Conservation (phyloP, 257 asterid species). For the Anisodus tanguticus region DNA sequence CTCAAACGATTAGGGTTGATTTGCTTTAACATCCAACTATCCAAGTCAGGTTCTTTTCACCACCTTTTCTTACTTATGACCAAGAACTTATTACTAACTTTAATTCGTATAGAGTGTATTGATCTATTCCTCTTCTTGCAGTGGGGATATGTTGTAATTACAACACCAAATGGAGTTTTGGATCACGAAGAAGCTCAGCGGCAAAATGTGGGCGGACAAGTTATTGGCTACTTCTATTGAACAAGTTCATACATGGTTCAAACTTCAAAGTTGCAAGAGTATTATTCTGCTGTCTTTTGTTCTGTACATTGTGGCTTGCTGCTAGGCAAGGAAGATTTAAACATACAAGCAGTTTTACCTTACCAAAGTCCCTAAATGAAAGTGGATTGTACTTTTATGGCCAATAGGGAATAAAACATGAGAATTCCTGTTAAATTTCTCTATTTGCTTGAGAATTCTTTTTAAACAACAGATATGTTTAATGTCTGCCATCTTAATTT, state of each 20-base stretch:
- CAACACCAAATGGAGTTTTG: slow-evolving; percentile 93
- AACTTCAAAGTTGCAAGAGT: background rate
- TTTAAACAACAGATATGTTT: background rate
- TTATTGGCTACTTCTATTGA: slow-evolving; percentile 89
- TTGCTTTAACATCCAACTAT: background rate
- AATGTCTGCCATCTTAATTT: background rate
- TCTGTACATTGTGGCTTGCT: slow-evolving; percentile 1
- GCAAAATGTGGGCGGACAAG: slow-evolving; percentile 93
- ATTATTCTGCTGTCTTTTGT: slow-evolving; percentile 10
- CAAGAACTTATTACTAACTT: background rate
- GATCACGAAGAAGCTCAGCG: slow-evolving; percentile 94
- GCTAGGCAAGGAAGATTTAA: background rate
- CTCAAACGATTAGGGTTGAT: background rate
- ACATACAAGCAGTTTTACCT: background rate
- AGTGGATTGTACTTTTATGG: background rate
- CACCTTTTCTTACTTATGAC: background rate
- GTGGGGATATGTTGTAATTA: slow-evolving; percentile 96
- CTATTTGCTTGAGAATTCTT: background rate
- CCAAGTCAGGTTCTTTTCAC: background rate
- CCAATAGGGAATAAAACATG: background rate
- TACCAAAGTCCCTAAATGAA: background rate
- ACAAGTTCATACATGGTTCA: background rate
- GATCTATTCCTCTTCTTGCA: slow-evolving; percentile 40
- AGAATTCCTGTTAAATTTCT: slow-evolving; percentile 21
- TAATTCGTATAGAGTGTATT: background rate